A percentile compares a stretch with the other conserved stretches of the same genome.
Conservation (phyloP, 2,329 filamentous ascomycete species). For the Alternaria gaisen region DNA sequence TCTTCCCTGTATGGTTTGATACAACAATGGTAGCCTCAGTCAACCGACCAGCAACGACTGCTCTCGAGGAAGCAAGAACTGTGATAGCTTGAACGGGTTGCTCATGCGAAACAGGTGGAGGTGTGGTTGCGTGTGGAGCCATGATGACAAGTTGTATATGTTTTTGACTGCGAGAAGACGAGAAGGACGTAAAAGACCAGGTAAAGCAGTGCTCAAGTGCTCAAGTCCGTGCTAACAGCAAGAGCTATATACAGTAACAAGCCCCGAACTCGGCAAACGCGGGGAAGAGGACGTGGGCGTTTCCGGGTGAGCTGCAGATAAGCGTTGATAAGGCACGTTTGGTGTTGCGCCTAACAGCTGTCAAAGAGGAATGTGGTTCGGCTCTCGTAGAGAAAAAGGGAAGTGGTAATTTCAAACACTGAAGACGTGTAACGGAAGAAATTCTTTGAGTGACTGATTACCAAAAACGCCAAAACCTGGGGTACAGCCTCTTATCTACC, state of each 20-base stretch:
- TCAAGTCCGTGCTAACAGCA: constrained; percentile 17
- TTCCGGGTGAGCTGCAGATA: constrained; percentile 39
- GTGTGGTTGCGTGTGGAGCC: constrained; percentile 50
- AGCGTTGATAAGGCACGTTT: constrained; percentile 45
- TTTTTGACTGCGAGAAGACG: constrained; percentile 9
- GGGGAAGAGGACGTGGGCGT: constrained; percentile 30
- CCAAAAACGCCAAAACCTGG: constrained; percentile 43
- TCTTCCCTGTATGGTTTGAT: constrained; percentile 82
- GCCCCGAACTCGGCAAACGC: constrained; percentile 33
- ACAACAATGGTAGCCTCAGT: constrained; percentile 85
- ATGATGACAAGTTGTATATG: constrained; percentile 30
- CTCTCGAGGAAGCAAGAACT: constrained; percentile 84
- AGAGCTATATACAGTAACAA: constrained; percentile 33
- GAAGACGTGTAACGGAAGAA: constrained; percentile 7
- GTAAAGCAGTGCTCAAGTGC: constrained; percentile 9
- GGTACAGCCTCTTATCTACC: constrained; percentile 49
- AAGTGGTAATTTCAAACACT: neutral
- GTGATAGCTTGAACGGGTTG: constrained; percentile 61
- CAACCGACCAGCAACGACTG: constrained; percentile 78
- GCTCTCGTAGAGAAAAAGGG: neutral
- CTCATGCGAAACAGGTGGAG: constrained; percentile 39
- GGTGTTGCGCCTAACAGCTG: constrained; percentile 19
- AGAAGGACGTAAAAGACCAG: constrained; percentile 14
- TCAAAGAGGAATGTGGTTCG: constrained; percentile 19
- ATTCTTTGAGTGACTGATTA: constrained; percentile 11